These are phyloP conservation scores for Zymoseptoria crescenta DNA, from an alignment of 2,329 filamentous ascomycete species.

Conservation along the genomic window DNA sequence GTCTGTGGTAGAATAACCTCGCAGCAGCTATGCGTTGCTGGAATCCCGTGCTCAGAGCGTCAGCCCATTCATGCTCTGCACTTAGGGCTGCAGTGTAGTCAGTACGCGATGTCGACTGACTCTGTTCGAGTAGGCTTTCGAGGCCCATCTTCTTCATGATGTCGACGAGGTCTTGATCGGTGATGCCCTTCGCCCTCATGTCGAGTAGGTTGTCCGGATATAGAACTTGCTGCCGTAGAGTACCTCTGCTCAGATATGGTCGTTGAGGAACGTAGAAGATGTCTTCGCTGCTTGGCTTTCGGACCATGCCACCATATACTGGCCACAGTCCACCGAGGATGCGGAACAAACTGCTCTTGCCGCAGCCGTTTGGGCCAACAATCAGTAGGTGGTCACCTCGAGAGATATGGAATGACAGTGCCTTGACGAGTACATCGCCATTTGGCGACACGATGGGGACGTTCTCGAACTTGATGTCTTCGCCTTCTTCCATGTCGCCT, in stretches of 20 bases:
- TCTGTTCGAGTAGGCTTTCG: constrained; percentile 69
- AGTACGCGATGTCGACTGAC: constrained; percentile 37
- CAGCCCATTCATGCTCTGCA: constrained; percentile 91
- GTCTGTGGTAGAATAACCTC: constrained; percentile 84
- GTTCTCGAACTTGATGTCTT: constrained; percentile 74
- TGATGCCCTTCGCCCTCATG: constrained; percentile 77
- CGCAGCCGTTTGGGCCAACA: constrained; percentile 92
- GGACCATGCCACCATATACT: constrained; percentile 87
- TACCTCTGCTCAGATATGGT: constrained; percentile 84
- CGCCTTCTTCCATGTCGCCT: constrained; percentile 72
- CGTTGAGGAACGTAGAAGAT: constrained; percentile 98
- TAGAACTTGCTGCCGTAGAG: constrained; percentile 91
- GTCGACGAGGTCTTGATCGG: constrained; percentile 68
- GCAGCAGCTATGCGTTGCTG: constrained; percentile 98
- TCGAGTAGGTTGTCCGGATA: constrained; percentile 85
- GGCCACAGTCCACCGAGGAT: constrained; percentile 96
- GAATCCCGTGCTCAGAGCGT: constrained; percentile 82
- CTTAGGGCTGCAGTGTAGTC: constrained; percentile 52
- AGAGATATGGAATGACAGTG: constrained; percentile 77
- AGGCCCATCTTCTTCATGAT: constrained; percentile 77
- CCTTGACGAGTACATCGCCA: constrained; percentile 80
- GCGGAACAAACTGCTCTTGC: constrained; percentile 91
- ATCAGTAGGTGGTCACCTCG: constrained; percentile 88
- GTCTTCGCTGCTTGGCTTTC: constrained; percentile 82
- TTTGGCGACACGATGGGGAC: constrained; percentile 97